Percentiles rank a stretch among this genome's conserved stretches.
These are phyloP conservation scores for Arthrobotrys sphaeroides DNA, from an alignment of 2,329 filamentous ascomycete species.

Conservation along the genomic window DNA sequence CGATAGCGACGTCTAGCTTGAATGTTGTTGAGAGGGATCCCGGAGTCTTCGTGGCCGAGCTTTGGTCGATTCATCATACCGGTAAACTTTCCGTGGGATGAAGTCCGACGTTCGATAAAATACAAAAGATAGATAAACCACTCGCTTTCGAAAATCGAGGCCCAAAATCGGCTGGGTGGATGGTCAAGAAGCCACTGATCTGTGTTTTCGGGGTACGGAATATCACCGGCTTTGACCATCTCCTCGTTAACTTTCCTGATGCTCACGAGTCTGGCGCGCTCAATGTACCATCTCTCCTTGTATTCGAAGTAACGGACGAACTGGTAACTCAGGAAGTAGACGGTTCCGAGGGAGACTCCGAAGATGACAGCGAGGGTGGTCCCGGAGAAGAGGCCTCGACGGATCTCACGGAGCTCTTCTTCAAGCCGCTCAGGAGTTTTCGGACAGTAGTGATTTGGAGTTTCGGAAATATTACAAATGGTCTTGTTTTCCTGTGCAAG, in stretches of 20 bases:
- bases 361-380: constrained; percentile 14
- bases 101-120: constrained; percentile 35
- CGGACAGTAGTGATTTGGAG: constrained; percentile 33
- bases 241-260: constrained; percentile 28
- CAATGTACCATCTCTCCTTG: constrained; percentile 47
- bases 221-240: constrained; percentile 18
- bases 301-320: constrained; percentile 45
- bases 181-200: constrained; percentile 28
- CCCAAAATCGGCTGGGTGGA: constrained; percentile 45
- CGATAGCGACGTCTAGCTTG: constrained; percentile 40
- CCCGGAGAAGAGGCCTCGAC: constrained; percentile 20
- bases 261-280: constrained; percentile 14
- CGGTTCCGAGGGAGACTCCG: not conserved
- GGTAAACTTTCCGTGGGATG: constrained; percentile 38
- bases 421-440: constrained; percentile 14
- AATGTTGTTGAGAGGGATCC: constrained; percentile 42
- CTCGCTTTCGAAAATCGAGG: constrained; percentile 44
- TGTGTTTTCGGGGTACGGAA: constrained; percentile 35
- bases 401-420: constrained; percentile 13
- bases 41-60: constrained; percentile 40
- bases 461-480: constrained; percentile 15
- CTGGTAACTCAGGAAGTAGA: constrained; percentile 22
- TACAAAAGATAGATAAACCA: constrained; percentile 26
- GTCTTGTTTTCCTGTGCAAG: not conserved
- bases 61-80: constrained; percentile 44